Evolutionary conservation across 139 green algal genomes (phyloP).

Genomic region (Chlorella vulgaris): DNA sequence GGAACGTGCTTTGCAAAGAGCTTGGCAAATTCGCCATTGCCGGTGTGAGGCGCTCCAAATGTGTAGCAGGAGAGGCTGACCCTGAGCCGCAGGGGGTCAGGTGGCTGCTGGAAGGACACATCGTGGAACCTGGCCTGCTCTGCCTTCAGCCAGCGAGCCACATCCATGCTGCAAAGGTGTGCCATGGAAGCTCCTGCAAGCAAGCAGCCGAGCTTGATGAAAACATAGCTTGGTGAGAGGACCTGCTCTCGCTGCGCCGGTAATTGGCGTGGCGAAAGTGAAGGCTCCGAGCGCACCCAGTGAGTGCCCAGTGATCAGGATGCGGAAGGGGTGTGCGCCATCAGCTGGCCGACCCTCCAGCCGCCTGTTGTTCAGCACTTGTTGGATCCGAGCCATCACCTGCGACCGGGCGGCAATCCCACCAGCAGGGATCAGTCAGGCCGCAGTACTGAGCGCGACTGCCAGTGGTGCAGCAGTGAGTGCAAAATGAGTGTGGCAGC

Average conservation of each 20-base stretch:
- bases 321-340: not conserved
- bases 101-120: not conserved
- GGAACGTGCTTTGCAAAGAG: constrained; percentile 49
- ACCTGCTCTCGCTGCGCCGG: too few species aligned
- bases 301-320: not conserved
- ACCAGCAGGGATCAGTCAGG: too few species aligned
- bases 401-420: too few species aligned
- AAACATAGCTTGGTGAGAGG: not conserved
- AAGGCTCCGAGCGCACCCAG: not conserved
- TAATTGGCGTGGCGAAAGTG: too few species aligned
- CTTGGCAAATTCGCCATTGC: constrained; percentile 61
- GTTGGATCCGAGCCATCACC: too few species aligned
- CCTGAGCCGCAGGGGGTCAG: not conserved
- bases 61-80: constrained; percentile 30
- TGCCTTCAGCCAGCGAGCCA: not conserved
- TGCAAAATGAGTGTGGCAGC: too few species aligned
- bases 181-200: constrained; percentile 3
- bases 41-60: constrained; percentile 54
- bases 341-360: too few species aligned
- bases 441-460: too few species aligned
- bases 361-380: too few species aligned
- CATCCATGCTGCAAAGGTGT: not conserved
- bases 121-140: too few species aligned
- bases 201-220: not conserved
- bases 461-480: too few species aligned